Base-by-base conservation (phyloP, 768 basidiomycete species). In the Suillus placidus region DNA sequence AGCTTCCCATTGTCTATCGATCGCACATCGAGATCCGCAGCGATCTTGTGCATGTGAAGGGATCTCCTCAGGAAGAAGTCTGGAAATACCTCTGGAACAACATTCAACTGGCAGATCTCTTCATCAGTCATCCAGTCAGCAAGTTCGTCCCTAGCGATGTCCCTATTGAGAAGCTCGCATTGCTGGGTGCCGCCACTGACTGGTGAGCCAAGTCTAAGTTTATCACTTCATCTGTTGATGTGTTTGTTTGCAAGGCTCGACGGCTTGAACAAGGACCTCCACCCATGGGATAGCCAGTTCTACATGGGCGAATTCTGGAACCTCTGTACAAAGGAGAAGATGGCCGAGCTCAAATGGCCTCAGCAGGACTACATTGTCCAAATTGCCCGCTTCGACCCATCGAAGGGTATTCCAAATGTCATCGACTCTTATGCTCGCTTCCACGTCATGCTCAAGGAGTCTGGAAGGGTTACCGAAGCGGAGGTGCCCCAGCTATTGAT, bases 81-180 rank as follows among this genome's bases (percentile, higher is more conserved):
- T 98, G 95, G 95, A 86, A 95, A 71, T 98, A 95, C 78, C 85
- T 98, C 16, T 97, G 92, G 91, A 89, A 93, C 71, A 95, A 93
- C 77, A 94, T 98, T 72, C 84, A 94, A 74, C 83, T 90, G 37
- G 90, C 93, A 51, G 95, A 97, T 80, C 77, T 96, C 72, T 97
- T 97, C 81, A 90, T 97, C 86, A 88, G 91, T 75, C 95, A 97
- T 75, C 95, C 96, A 20, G 94, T 98, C 71, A 91, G 85, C 82
- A 94, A 93, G 77, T 98, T 98, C 71, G 94, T 97, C 13, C 96
- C 96, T 4, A 87, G 86, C 69, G 90, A 91, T 71, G 94, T 97
- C 6, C 89, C 89, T 14, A 79, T 81, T 13, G 83, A 88, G 74
- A 93, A 87, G 70, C 78, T 94, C 60, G 79, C 87, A 43, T 83